Conservation (phyloP, 345 rosid species). For the Syzygium oleosum region DNA sequence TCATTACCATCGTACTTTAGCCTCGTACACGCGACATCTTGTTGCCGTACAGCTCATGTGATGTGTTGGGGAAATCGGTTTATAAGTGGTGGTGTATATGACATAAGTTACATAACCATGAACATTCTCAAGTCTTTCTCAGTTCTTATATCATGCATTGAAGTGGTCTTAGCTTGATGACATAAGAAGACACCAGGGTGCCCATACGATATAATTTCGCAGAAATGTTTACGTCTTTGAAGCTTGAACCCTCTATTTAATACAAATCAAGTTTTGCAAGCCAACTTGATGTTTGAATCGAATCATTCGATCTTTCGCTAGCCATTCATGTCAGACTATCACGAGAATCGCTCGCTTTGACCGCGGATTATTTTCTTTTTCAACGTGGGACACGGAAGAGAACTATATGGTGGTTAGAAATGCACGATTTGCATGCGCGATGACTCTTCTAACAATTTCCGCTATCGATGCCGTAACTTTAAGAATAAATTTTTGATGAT, state of each 20-base stretch:
- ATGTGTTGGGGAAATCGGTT: neutral
- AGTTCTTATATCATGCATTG: neutral
- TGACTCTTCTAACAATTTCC: neutral
- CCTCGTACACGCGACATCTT: neutral
- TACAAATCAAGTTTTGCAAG: neutral
- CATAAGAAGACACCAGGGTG: neutral
- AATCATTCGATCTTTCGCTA: neutral
- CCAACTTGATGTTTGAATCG: neutral
- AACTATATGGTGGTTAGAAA: neutral
- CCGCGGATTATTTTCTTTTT: neutral
- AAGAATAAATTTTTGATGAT: neutral
- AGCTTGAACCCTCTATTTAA: neutral
- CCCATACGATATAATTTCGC: neutral
- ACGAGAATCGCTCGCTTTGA: neutral
- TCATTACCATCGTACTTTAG: neutral
- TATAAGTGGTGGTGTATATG: neutral
- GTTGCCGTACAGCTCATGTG: neutral
- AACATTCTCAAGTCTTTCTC: neutral
- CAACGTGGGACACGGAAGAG: rapidly evolving
- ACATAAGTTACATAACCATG: neutral
- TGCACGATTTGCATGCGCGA: rapidly evolving
- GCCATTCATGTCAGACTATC: neutral
- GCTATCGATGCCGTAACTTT: neutral
- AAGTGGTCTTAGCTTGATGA: neutral
- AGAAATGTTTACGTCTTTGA: neutral